A percentile compares a stretch with the other conserved stretches of the same genome.
Evolutionary conservation across 352 stramenopile genomes (phyloP).

Genomic region (Achlya hypogyna): DNA sequence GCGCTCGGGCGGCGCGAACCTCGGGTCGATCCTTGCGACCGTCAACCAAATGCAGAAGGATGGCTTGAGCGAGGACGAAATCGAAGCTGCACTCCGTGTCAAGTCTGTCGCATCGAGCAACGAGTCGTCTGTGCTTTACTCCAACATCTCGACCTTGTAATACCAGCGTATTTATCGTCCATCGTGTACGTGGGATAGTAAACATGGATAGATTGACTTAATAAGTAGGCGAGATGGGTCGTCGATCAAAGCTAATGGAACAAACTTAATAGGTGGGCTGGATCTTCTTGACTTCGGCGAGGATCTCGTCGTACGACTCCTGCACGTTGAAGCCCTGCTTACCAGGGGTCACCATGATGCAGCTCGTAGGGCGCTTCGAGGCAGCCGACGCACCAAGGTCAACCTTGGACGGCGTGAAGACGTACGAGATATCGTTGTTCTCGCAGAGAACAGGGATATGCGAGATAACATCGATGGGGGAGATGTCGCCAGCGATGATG

Average conservation of each 20-base stretch:
- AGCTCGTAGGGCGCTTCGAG: slow-evolving; percentile 98
- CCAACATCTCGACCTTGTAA: slow-evolving; percentile 6
- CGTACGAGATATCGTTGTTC: slow-evolving; percentile 97
- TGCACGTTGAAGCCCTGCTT: slow-evolving; percentile 87
- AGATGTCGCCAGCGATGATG: slow-evolving; percentile 99
- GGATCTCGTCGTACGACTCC: slow-evolving; percentile 85
- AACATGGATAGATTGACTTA: slow-evolving; percentile 3
- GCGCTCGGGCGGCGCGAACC: background rate
- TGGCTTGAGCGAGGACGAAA: background rate
- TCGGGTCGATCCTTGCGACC: background rate
- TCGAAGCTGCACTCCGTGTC: background rate
- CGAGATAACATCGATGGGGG: slow-evolving; percentile 99
- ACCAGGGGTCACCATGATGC: slow-evolving; percentile 92
- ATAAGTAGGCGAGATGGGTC: background rate
- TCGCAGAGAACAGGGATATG: slow-evolving; percentile 98
- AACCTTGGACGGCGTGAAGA: slow-evolving; percentile 96
- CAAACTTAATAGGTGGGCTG: slow-evolving; percentile 71
- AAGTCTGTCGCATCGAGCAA: background rate
- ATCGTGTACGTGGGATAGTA: background rate
- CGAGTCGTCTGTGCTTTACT: slow-evolving; percentile 1
- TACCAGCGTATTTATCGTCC: background rate
- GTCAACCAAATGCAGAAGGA: background rate
- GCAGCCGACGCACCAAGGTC: slow-evolving; percentile 92
- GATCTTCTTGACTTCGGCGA: slow-evolving; percentile 83
- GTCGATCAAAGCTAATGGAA: background rate